A percentile compares a stretch with the other conserved stretches of the same genome.
These are phyloP conservation scores for Ceratobasidium sp. DNA, from an alignment of 1,284 basidiomycete genomes.

Conservation along the genomic window DNA sequence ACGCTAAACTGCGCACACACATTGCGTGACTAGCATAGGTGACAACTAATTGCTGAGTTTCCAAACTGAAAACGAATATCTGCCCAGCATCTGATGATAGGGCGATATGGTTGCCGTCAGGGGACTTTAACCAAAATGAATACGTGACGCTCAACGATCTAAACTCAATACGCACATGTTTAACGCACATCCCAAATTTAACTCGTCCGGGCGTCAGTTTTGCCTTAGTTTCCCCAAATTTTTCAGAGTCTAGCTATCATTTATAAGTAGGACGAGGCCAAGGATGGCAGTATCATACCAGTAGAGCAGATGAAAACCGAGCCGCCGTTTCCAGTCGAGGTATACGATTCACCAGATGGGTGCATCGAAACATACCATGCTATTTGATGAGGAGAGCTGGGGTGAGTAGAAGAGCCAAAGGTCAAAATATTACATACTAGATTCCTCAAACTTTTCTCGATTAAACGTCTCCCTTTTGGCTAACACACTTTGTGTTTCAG, in stretches of 20 bases:
- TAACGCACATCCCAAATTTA: slow-evolving; percentile 82
- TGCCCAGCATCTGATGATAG: slow-evolving; percentile 82
- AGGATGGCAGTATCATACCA: slow-evolving; percentile 44
- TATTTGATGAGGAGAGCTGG: slow-evolving; percentile 45
- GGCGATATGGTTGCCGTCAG: slow-evolving; percentile 79
- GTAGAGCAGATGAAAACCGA: slow-evolving; percentile 75
- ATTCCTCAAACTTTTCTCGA: slow-evolving; percentile 64
- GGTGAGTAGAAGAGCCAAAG: slow-evolving; percentile 14
- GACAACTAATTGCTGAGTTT: slow-evolving; percentile 64
- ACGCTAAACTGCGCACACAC: slow-evolving; percentile 80
- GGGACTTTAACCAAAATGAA: slow-evolving; percentile 64
- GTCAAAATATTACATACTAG: slow-evolving; percentile 61
- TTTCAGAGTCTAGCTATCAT: slow-evolving; percentile 60
- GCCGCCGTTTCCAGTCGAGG: slow-evolving; percentile 78
- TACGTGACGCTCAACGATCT: slow-evolving; percentile 10
- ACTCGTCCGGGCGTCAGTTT: slow-evolving; percentile 65
- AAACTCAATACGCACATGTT: slow-evolving; percentile 66
- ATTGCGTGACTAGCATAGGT: slow-evolving; percentile 87
- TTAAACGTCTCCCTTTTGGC: slow-evolving; percentile 77
- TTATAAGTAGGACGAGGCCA: neutral
- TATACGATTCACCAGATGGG: slow-evolving; percentile 74
- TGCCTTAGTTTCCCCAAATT: slow-evolving; percentile 59
- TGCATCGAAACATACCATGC: slow-evolving; percentile 85
- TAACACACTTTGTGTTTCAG: slow-evolving; percentile 63
- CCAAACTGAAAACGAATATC: slow-evolving; percentile 80